phyloP scores from a whole-genome alignment of 768 basidiomycete genomes.

The Tulasnella sp. region DNA sequence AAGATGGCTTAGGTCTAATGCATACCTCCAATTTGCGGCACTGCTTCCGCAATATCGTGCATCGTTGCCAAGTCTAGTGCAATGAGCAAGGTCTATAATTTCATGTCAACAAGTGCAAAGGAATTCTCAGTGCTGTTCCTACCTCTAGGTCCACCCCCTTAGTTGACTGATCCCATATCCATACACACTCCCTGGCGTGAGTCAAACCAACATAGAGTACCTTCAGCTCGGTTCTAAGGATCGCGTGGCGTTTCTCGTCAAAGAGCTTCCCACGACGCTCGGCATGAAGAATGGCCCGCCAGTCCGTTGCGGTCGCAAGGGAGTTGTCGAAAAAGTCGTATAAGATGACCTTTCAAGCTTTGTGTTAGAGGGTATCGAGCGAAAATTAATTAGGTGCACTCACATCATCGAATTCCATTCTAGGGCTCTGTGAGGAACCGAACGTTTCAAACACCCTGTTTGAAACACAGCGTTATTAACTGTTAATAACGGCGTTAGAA shows the following conservation, averaged over 20 bases:
- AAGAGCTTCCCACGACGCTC: background rate
- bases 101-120: too few relatives aligned
- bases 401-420: conserved; percentile 63
- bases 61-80: background rate
- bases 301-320: conserved; percentile 47
- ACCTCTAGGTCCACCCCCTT: conserved; percentile 15
- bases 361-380: background rate
- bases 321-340: conserved; percentile 76
- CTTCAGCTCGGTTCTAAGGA: conserved; percentile 27
- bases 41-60: background rate
- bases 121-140: background rate
- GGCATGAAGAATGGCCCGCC: conserved; percentile 51
- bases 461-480: too few relatives aligned
- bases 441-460: too few relatives aligned
- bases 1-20: too few relatives aligned
- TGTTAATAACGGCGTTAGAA: too few relatives aligned
- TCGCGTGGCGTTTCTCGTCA: conserved; percentile 11
- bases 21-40: conserved; percentile 11
- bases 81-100: background rate
- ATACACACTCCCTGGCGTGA: conserved; percentile 24
- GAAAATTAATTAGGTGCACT: conserved; percentile 9
- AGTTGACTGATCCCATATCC: conserved; percentile 28
- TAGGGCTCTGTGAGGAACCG: too few relatives aligned
- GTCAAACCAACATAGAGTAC: conserved; percentile 28
- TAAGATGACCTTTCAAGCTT: conserved; percentile 57